Conservation (phyloP, 106 monocot genomes). For the Narthecium ossifragum region DNA sequence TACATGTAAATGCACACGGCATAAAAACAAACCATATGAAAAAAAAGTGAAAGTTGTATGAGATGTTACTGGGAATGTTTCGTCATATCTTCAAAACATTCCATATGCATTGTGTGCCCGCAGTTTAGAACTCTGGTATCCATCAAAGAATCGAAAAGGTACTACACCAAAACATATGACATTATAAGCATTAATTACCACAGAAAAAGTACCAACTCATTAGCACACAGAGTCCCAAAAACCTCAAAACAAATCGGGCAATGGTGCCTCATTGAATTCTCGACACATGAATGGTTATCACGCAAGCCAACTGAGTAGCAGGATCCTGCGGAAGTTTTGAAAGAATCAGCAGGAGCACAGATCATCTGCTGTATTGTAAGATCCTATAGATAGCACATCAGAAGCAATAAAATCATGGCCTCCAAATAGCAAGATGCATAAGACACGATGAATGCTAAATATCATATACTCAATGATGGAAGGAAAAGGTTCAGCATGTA, state of each 20-base stretch:
- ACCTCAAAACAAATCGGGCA: conserved; percentile 94
- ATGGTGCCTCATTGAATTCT: conserved; percentile 85
- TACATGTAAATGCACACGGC: background rate
- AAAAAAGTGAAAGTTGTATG: background rate
- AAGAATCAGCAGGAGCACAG: background rate
- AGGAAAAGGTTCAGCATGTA: conserved; percentile 12
- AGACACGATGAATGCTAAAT: background rate
- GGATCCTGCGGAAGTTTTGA: conserved; percentile 38
- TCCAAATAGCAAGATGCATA: background rate
- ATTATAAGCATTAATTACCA: too few species aligned
- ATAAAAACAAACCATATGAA: background rate
- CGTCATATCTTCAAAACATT: conserved; percentile 56
- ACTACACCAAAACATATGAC: conserved; percentile 33
- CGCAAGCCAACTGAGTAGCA: conserved; percentile 57
- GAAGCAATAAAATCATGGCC: background rate
- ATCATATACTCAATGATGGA: background rate
- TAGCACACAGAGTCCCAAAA: too few species aligned
- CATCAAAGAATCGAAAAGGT: conserved; percentile 81
- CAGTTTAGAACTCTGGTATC: conserved; percentile 60
- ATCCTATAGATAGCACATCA: background rate
- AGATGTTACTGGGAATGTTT: conserved; percentile 44
- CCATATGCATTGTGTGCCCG: conserved; percentile 69
- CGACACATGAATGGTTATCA: conserved; percentile 75
- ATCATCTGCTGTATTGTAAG: background rate
- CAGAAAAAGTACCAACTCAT: too few species aligned